Evolutionary conservation across 495 filamentous ascomycete species (phyloP).

Genomic region (Penicillium herquei): DNA sequence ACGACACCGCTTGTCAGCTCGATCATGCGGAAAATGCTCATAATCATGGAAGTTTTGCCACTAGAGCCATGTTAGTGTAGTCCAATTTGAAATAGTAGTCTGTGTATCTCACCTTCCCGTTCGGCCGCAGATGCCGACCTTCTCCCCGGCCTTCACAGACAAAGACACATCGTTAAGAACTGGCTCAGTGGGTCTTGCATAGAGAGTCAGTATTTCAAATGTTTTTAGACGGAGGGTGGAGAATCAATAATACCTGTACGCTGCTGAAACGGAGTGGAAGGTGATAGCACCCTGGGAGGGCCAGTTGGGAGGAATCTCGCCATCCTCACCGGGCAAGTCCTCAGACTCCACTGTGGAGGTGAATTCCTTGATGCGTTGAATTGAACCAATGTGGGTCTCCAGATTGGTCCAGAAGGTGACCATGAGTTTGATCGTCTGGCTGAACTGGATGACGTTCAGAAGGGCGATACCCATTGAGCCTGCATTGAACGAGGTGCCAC

Average conservation of each 20-base stretch:
- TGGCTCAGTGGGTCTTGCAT: slow-evolving; percentile 31
- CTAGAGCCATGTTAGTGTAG: slow-evolving; percentile 20
- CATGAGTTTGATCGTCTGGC: slow-evolving; percentile 48
- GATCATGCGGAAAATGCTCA: slow-evolving; percentile 55
- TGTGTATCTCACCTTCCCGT: slow-evolving; percentile 36
- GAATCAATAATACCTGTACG: slow-evolving; percentile 34
- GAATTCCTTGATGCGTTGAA: slow-evolving; percentile 59
- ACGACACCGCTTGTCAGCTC: slow-evolving; percentile 43
- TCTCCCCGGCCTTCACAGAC: slow-evolving; percentile 53
- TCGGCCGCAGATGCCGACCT: slow-evolving; percentile 53
- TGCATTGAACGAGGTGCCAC: slow-evolving; percentile 39
- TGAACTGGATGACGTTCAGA: slow-evolving; percentile 56
- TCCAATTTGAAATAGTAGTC: no score
- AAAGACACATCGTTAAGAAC: slow-evolving; percentile 53
- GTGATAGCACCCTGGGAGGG: slow-evolving; percentile 51
- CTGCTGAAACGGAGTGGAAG: slow-evolving; percentile 43
- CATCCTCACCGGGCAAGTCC: slow-evolving; percentile 39
- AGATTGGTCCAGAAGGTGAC: slow-evolving; percentile 58
- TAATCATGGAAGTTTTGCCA: slow-evolving; percentile 49
- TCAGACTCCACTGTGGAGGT: slow-evolving; percentile 49
- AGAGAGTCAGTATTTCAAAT: slow-evolving; percentile 12
- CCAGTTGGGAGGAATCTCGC: slow-evolving; percentile 43
- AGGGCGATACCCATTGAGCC: slow-evolving; percentile 58
- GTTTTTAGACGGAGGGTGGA: not conserved
- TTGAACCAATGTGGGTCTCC: slow-evolving; percentile 56